phyloP scores from a whole-genome alignment of 768 basidiomycete genomes.

The Suillus clintonianus region DNA sequence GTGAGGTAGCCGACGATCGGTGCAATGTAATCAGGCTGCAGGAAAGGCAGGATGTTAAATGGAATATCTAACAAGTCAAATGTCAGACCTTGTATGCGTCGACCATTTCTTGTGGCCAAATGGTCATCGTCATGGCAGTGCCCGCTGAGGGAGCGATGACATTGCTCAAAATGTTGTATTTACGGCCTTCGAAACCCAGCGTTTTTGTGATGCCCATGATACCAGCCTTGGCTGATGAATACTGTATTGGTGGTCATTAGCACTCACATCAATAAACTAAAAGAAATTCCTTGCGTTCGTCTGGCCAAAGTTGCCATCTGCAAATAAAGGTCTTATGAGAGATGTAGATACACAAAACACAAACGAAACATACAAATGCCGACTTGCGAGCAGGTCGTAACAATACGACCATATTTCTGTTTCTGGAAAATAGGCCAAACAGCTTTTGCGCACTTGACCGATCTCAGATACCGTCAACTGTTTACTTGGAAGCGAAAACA shows the following conservation, averaged over 20 bases:
- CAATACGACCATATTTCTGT: constrained; percentile 94
- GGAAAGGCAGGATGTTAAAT: background rate
- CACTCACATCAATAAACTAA: background rate
- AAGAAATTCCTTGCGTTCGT: constrained; percentile 60
- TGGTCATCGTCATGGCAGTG: constrained; percentile 87
- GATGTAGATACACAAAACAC: background rate
- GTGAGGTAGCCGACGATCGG: constrained; percentile 91
- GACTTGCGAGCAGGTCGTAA: constrained; percentile 91
- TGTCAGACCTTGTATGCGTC: constrained; percentile 78
- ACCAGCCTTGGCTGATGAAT: constrained; percentile 90
- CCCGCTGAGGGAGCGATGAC: constrained; percentile 86
- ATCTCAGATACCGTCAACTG: background rate
- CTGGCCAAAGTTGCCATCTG: constrained; percentile 95
- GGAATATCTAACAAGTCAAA: background rate
- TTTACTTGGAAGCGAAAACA: constrained; percentile 1
- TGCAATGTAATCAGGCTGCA: constrained; percentile 86
- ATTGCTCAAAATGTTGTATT: constrained; percentile 90
- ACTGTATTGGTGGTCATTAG: constrained; percentile 41
- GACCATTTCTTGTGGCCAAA: constrained; percentile 85
- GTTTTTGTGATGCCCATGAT: constrained; percentile 90
- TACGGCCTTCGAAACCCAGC: constrained; percentile 87
- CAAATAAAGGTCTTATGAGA: constrained; percentile 2
- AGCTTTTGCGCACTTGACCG: constrained; percentile 78
- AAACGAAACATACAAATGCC: constrained; percentile 75
- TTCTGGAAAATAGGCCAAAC: constrained; percentile 97